Percentiles rank a stretch among this genome's conserved stretches.
Evolutionary conservation across 2,329 filamentous ascomycete genomes (phyloP).

Genomic region (Byssoonygena ceratinophila): DNA sequence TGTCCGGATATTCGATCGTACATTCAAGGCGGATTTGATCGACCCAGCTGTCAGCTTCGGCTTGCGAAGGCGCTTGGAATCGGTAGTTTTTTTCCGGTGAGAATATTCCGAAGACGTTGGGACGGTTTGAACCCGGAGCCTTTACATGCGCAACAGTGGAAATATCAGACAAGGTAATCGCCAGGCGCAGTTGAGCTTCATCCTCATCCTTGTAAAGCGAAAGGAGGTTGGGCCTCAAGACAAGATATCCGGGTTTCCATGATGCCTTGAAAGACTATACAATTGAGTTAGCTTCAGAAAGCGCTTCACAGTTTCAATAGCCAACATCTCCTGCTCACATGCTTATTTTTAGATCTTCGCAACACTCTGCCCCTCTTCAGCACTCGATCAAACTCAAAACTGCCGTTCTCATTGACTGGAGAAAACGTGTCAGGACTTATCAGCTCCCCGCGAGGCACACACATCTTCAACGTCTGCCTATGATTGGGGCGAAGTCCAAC

Average conservation of each 20-base stretch:
- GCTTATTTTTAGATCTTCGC: slow-evolving; percentile 87
- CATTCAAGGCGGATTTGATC: slow-evolving; percentile 67
- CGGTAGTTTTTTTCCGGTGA: slow-evolving; percentile 86
- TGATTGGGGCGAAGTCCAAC: background rate
- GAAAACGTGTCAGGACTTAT: slow-evolving; percentile 58
- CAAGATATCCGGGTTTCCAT: slow-evolving; percentile 83
- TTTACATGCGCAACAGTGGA: slow-evolving; percentile 83
- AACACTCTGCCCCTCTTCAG: slow-evolving; percentile 78
- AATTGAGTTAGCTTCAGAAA: background rate
- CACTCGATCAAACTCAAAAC: slow-evolving; percentile 90
- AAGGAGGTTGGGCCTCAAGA: slow-evolving; percentile 78
- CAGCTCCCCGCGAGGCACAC: slow-evolving; percentile 35
- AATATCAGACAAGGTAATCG: slow-evolving; percentile 77
- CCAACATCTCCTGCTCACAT: slow-evolving; percentile 45
- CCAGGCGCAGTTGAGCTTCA: slow-evolving; percentile 78
- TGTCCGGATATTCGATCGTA: slow-evolving; percentile 51
- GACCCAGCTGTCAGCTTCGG: slow-evolving; percentile 80
- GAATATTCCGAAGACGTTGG: slow-evolving; percentile 85
- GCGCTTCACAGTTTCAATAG: background rate
- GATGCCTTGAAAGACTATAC: slow-evolving; percentile 47
- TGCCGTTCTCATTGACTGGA: slow-evolving; percentile 86
- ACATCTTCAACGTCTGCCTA: slow-evolving; percentile 9
- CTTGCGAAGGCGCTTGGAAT: slow-evolving; percentile 61
- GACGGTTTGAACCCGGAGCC: slow-evolving; percentile 75
- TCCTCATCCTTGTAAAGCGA: slow-evolving; percentile 89